Percentiles rank a stretch among this genome's conserved stretches.
Evolutionary conservation across 345 rosid species (phyloP).

Genomic region (Brassica incana): DNA sequence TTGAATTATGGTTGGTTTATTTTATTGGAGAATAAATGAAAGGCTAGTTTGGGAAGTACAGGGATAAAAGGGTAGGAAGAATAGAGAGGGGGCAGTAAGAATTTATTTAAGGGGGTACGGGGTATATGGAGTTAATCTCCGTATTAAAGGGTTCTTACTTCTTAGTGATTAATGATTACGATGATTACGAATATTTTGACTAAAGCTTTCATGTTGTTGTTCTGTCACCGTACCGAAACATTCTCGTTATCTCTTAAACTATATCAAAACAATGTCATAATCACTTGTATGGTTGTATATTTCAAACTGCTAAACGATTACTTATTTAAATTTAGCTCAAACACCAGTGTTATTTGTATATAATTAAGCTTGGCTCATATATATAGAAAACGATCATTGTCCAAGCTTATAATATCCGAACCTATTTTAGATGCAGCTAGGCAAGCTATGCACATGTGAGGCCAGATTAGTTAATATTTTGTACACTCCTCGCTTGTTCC

Average conservation of each 20-base stretch:
- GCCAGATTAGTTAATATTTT: conserved; percentile 3
- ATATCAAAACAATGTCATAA: background rate
- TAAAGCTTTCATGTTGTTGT: background rate
- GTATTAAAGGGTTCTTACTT: background rate
- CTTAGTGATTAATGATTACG: conserved; percentile 1
- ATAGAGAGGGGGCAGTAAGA: too few relatives aligned
- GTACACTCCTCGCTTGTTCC: conserved; percentile 11
- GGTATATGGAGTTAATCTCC: too few relatives aligned
- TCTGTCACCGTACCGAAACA: background rate
- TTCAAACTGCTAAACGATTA: background rate
- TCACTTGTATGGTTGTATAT: background rate
- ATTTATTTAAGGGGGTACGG: too few relatives aligned
- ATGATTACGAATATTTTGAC: background rate
- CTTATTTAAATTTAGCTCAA: background rate
- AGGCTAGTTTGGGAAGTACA: too few relatives aligned
- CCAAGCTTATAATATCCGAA: background rate
- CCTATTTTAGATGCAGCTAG: background rate
- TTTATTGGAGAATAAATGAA: too few relatives aligned
- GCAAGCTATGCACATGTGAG: conserved; percentile 5
- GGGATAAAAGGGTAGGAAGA: too few relatives aligned
- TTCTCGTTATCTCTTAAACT: background rate
- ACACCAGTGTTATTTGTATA: background rate
- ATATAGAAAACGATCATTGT: background rate
- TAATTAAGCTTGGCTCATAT: background rate
- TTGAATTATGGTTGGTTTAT: too few relatives aligned